These are phyloP conservation scores for Paramecium primaurelia DNA, from an alignment of 73 alveolate genomes.

Conservation along the genomic window DNA sequence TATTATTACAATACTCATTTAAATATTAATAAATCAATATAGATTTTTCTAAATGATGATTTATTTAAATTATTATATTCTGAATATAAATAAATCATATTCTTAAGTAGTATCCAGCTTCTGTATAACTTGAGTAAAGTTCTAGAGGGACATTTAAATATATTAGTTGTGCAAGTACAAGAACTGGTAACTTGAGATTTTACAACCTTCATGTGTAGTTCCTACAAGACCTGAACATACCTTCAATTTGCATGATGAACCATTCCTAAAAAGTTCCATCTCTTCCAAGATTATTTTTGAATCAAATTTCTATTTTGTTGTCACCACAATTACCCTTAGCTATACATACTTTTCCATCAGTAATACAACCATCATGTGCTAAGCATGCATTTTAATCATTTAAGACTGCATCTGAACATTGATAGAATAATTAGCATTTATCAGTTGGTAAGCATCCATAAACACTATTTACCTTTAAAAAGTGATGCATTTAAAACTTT, in stretches of 20 bases:
- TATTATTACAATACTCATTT: too few species aligned
- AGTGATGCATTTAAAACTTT: not conserved
- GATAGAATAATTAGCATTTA: not conserved
- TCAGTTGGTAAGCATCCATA: slow-evolving; percentile 25
- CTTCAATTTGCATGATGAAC: not conserved
- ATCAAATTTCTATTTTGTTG: not conserved
- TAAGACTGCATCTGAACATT: not conserved
- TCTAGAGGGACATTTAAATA: not conserved
- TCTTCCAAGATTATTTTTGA: not conserved
- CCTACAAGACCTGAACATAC: not conserved
- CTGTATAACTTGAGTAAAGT: not conserved
- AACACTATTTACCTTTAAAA: not conserved
- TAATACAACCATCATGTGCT: not conserved
- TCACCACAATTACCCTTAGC: not conserved
- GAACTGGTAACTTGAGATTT: not conserved
- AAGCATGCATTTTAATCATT: not conserved
- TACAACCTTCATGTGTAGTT: not conserved
- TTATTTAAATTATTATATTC: too few species aligned
- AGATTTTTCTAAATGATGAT: too few species aligned
- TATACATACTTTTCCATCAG: not conserved
- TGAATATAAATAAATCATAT: not conserved
- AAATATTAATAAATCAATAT: too few species aligned
- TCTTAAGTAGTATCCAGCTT: slow-evolving; percentile 14
- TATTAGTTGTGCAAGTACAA: slow-evolving; percentile 20
- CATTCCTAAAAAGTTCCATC: not conserved